These are phyloP conservation scores for Lipomyces yarrowii DNA, from an alignment of 1,139 yeast genomes.

Conservation along the genomic window DNA sequence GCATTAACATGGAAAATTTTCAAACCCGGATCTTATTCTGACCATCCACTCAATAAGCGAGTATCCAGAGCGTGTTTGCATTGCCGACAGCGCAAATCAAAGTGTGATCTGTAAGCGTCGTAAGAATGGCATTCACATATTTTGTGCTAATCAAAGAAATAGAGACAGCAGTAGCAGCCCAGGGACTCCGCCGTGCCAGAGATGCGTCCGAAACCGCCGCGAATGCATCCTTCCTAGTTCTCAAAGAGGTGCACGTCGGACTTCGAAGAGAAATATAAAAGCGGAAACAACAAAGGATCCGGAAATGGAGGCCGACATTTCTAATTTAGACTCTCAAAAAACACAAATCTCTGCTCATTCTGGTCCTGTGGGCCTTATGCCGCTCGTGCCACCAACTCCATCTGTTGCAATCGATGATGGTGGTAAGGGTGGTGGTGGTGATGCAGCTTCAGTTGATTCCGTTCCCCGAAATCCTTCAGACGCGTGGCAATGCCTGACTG, in stretches of 20 bases:
- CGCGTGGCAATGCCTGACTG: too few relatives aligned
- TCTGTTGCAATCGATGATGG: neutral
- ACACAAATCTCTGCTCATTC: neutral
- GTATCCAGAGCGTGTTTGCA: neutral
- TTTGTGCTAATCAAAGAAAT: constrained; percentile 37
- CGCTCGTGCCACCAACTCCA: neutral
- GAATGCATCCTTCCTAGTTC: neutral
- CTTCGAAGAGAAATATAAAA: neutral
- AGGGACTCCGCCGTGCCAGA: neutral
- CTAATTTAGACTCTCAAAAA: neutral
- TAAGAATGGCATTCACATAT: constrained; percentile 19
- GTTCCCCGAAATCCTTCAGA: too few relatives aligned
- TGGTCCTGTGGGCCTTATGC: neutral
- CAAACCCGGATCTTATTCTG: neutral
- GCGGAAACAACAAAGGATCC: neutral
- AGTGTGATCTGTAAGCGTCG: neutral
- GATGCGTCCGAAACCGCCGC: neutral
- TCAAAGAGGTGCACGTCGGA: neutral
- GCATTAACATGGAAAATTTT: neutral
- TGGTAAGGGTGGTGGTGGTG: neutral
- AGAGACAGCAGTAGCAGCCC: neutral
- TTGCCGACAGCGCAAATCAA: neutral
- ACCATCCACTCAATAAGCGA: neutral
- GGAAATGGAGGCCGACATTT: neutral
- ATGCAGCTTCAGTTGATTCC: too few relatives aligned